Evolutionary conservation across 129 eudicot species (phyloP), one percentile per base, ranked within the genome.

Genomic region (Chrysanthemum seticuspe): DNA sequence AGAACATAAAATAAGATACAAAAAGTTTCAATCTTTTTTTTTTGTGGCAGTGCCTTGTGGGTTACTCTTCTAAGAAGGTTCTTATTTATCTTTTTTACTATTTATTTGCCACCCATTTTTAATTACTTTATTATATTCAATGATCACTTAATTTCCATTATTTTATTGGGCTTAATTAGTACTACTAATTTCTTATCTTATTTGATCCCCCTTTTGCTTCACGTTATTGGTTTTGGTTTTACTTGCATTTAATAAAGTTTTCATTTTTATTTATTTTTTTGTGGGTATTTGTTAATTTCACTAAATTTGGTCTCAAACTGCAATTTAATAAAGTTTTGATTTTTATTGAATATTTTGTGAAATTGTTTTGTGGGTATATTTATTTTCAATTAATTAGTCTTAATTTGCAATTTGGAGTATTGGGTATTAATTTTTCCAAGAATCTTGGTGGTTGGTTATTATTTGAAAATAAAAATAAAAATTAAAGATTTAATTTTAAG

Each of bases 1-100:
- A 40, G 47, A 40, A 40, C 47, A 40, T 40, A 40, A 40, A 36
- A 40, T 40, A 40, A 40, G 47, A 40, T 40, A 40, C 2, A 45
- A 63, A 63, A 78, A 55, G 76, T 8, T 21, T 71, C 72, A 44
- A 70, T 13, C 72, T n/a, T n/a, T n/a, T 70, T 70, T 70, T 18
- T 62, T 58, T 45, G 57, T 55, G 62, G 49, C 18, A 59, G 60
- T 77, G 53, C 62, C 84, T 74, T 80, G 73, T 68, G 80, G 74
- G 71, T 74, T 74, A 80, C 84, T 80, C 75, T 65, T 74, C 72
- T 68, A 54, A 8, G 34, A 60, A 80, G 80, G 84, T 74, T 68
- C 80, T 65, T 68, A 67, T 73, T 68, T 72, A 48, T 77, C 73
- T 70, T n/a, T 73, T 56, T 66, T n/a, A 60, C 13, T 29, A 62